A percentile compares a stretch with the other conserved stretches of the same genome.
phyloP scores from a whole-genome alignment of 768 basidiomycete genomes.

The Leccinum truebloodii region DNA sequence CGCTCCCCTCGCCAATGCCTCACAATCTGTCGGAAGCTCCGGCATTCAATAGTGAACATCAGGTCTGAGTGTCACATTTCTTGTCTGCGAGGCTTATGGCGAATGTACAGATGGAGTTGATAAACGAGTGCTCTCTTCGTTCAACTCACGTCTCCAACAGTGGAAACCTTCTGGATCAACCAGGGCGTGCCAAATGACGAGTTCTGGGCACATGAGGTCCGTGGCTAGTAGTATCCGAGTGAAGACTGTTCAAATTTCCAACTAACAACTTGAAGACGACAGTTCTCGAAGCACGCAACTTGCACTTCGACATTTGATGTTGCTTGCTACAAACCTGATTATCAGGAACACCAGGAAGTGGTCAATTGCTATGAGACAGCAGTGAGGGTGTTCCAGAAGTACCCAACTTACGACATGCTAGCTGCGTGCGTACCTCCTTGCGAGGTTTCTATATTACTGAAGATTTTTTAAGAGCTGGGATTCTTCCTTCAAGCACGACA shows the following conservation, averaged over 20 bases:
- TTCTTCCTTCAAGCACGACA: slow-evolving; percentile 68
- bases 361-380: slow-evolving; percentile 69
- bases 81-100: too few species aligned
- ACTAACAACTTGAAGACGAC: slow-evolving; percentile 1
- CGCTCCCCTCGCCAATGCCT: too few species aligned
- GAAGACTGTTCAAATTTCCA: too few species aligned
- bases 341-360: slow-evolving; percentile 65
- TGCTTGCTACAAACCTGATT: slow-evolving; percentile 62
- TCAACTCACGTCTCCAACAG: slow-evolving; percentile 33
- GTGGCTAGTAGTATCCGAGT: not conserved
- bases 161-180: slow-evolving; percentile 74
- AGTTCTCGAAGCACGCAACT: slow-evolving; percentile 74
- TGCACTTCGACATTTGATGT: slow-evolving; percentile 78
- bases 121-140: too few species aligned
- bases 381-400: slow-evolving; percentile 57
- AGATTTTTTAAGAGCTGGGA: slow-evolving; percentile 44
- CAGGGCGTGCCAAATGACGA: slow-evolving; percentile 58
- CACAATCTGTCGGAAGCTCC: too few species aligned
- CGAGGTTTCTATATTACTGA: slow-evolving; percentile 2
- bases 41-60: too few species aligned
- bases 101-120: too few species aligned
- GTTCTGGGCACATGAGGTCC: slow-evolving; percentile 73
- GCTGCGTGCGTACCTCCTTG: slow-evolving; percentile 46
- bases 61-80: too few species aligned
- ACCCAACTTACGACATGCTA: slow-evolving; percentile 72